Evolutionary conservation across 2,329 filamentous ascomycete species (phyloP).

Genomic region (Chrysoporthe austroafricana): DNA sequence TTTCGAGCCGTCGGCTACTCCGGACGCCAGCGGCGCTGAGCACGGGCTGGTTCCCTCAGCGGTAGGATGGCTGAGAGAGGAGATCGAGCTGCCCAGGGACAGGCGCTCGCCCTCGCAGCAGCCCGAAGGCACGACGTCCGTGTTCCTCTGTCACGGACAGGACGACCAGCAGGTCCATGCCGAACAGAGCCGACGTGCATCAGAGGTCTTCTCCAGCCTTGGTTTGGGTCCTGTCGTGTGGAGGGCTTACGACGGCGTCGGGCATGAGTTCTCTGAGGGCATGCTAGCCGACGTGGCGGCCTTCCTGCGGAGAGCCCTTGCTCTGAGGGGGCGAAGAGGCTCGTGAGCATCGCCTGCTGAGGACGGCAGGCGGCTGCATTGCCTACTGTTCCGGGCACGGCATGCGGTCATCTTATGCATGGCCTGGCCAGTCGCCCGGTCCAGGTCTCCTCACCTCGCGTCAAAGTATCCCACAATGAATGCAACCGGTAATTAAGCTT

Average conservation of each 20-base stretch:
- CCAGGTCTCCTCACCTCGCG: not conserved
- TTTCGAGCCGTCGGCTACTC: constrained; percentile 16
- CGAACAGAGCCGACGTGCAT: constrained; percentile 40
- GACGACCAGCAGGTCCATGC: constrained; percentile 47
- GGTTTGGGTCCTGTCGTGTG: constrained; percentile 40
- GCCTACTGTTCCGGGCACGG: not conserved
- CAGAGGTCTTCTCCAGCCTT: constrained; percentile 39
- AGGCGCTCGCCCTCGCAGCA: constrained; percentile 15
- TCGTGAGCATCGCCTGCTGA: not conserved
- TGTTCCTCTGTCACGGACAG: constrained; percentile 51
- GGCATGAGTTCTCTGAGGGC: constrained; percentile 49
- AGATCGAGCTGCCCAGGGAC: constrained; percentile 28
- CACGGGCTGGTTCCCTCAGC: constrained; percentile 12
- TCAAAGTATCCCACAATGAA: not conserved
- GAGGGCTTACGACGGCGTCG: constrained; percentile 45
- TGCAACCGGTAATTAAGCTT: too few relatives aligned
- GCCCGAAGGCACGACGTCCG: constrained; percentile 36
- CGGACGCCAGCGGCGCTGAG: constrained; percentile 19
- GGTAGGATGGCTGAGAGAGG: constrained; percentile 31
- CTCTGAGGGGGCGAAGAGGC: not conserved
- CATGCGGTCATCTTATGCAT: not conserved
- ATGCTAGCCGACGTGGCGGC: constrained; percentile 45
- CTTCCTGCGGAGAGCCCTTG: constrained; percentile 35
- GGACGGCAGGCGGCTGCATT: not conserved
- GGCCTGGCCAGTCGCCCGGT: not conserved